phyloP scores from a whole-genome alignment of 202 grass and related monocot species.

The Saccharum hybrid region DNA sequence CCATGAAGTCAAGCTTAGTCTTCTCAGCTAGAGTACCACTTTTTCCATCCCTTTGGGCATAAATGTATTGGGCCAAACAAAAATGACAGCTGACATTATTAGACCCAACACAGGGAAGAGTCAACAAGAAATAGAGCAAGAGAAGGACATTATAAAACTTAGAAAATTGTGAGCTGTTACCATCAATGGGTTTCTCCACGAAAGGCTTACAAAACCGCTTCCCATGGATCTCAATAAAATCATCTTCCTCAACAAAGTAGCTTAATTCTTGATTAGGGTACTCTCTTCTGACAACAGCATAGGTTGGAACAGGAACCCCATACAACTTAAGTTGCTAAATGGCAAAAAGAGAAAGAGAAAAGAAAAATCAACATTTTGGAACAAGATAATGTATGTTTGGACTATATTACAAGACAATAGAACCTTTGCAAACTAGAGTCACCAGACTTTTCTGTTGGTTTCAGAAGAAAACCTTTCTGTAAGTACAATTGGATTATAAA shows the following conservation, averaged over 20 bases:
- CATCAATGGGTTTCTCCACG: conserved; percentile 95
- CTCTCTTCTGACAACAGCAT: conserved; percentile 86
- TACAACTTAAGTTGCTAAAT: conserved; percentile 78
- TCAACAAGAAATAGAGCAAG: conserved; percentile 28
- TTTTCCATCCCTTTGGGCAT: conserved; percentile 4
- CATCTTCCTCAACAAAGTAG: conserved; percentile 92
- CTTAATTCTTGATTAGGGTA: conserved; percentile 92
- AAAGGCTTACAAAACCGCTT: conserved; percentile 93
- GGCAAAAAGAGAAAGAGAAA: conserved; percentile 31
- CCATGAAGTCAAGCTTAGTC: conserved; percentile 21
- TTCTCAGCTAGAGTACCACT: conserved; percentile 10
- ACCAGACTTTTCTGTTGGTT: background rate
- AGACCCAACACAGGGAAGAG: conserved; percentile 10
- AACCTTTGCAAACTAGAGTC: conserved; percentile 1
- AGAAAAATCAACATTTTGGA: conserved; percentile 37
- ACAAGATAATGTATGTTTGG: conserved; percentile 28
- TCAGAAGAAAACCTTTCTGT: conserved; percentile 24
- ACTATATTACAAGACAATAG: conserved; percentile 22
- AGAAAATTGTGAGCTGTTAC: conserved; percentile 56
- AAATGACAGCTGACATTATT: conserved; percentile 4
- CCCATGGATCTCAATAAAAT: conserved; percentile 92
- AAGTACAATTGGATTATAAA: conserved; percentile 13
- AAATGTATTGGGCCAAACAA: conserved; percentile 6
- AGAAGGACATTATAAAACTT: conserved; percentile 18
- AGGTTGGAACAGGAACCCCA: conserved; percentile 85